Base-by-base conservation (phyloP, 2,329 filamentous ascomycete genomes). In the Chaetomium olivaceum region DNA sequence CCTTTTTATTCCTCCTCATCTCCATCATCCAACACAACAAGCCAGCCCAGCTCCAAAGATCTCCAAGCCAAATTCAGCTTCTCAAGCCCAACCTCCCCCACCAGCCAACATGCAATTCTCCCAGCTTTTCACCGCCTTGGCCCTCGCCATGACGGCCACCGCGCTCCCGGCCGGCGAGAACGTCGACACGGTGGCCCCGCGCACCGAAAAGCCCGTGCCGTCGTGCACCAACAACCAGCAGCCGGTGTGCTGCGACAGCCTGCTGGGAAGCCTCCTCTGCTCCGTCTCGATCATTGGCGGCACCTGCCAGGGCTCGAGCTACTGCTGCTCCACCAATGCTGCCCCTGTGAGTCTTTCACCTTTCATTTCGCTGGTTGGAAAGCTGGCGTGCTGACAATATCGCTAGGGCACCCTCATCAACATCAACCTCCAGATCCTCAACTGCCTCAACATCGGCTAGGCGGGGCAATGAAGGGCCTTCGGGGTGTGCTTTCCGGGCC, bases 61-160 rank as follows among this genome's bases (percentile, higher is more conserved):
- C 57, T 27, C 8, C 33, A 11, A 29, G 6, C 2, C 50, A 25
- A 56, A 31, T 36, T 27, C 33, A 46, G 2, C 46, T 54, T 51
- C 52, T 29, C 63, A 25, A 33, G 27, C 27, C 27, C 27, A 29
- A 29, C 8, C 6, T n/a, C 21, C 12, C 21, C 16, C 25, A 54
- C 2, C 52, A 19, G 0, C 21, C 36, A 66, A 63, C 39, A 66
- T 66, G 64, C 64, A 66, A 51, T 23, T 66, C 56, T 29, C 48
- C 60, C 57, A 56, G 60, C 2, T 66, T 60, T 19, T 66, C 60
- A 56, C 64, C 33, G 50, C 39, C 50, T 39, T 61, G 21, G 64
- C 64, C 25, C 27, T 66, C 29, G 64, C 64, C 61, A 57, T 63
- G 57, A 66, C 64, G 29, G 64, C 64, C 50, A 48, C 36, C 14